Percentiles rank a stretch among this genome's conserved stretches.
Conservation (phyloP, 2,329 filamentous ascomycete genomes). For the Diaporthe sp. region DNA sequence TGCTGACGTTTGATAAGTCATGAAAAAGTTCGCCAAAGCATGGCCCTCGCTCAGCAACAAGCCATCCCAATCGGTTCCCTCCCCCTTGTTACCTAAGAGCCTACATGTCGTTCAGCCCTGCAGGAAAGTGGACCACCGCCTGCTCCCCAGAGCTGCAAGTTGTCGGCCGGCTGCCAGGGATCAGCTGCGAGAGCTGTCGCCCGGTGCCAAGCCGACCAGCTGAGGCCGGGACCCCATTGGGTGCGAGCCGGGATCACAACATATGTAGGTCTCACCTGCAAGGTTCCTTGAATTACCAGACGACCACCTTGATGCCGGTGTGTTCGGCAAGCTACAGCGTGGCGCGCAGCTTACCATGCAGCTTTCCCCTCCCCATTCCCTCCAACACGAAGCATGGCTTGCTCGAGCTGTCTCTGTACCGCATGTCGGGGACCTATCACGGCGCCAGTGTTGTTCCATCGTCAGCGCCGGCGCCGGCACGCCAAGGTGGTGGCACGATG, state of each 20-base stretch:
- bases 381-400: constrained; percentile 32
- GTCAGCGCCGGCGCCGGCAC: constrained; percentile 30
- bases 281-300: constrained; percentile 27
- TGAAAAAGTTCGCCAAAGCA: constrained; percentile 4
- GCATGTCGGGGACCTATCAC: constrained; percentile 22
- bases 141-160: neutral
- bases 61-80: constrained; percentile 26
- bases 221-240: constrained; percentile 9
- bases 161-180: constrained; percentile 24
- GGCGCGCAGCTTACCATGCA: constrained; percentile 33
- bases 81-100: constrained; percentile 1
- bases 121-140: constrained; percentile 19
- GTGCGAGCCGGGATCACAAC: constrained; percentile 18
- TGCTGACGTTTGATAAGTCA: neutral
- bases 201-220: constrained; percentile 29
- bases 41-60: constrained; percentile 14
- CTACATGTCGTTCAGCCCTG: constrained; percentile 23
- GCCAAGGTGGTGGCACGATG: constrained; percentile 9
- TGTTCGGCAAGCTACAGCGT: constrained; percentile 33
- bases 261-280: constrained; percentile 31
- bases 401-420: neutral
- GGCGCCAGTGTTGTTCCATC: constrained; percentile 6
- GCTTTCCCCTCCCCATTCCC: constrained; percentile 7
- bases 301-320: constrained; percentile 9
- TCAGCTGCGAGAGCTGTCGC: constrained; percentile 9